phyloP scores from a whole-genome alignment of 2,329 filamentous ascomycete species.

The Hawksworthiomyces lignivorus region DNA sequence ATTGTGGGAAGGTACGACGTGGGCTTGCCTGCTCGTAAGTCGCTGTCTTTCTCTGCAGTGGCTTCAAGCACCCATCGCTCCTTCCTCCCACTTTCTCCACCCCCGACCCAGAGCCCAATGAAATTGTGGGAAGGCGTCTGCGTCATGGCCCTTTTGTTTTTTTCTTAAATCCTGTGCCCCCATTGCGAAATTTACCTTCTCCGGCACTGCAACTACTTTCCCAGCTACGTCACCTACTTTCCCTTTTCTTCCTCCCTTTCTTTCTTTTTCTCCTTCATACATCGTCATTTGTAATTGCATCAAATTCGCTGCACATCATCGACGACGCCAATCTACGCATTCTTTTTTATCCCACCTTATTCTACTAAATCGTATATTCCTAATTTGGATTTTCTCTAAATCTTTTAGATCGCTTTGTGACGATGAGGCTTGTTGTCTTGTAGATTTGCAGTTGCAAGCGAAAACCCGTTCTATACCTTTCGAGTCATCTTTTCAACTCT shows the following conservation, averaged over 20 bases:
- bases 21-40: not conserved
- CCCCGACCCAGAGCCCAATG: not conserved
- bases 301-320: slow-evolving; percentile 6
- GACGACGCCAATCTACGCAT: not conserved
- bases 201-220: slow-evolving; percentile 14
- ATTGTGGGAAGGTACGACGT: too few relatives aligned
- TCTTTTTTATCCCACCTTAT: not conserved
- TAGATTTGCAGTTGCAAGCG: too few relatives aligned
- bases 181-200: slow-evolving; percentile 8
- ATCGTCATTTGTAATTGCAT: slow-evolving; percentile 8
- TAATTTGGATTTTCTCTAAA: not conserved
- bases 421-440: not conserved
- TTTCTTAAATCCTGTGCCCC: slow-evolving; percentile 4
- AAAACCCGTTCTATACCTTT: too few relatives aligned
- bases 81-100: slow-evolving; percentile 1
- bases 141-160: slow-evolving; percentile 6
- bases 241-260: slow-evolving; percentile 1
- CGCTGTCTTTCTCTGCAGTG: slow-evolving; percentile 3
- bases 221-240: slow-evolving; percentile 18
- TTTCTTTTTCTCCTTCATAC: slow-evolving; percentile 7
- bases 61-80: slow-evolving; percentile 6
- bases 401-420: not conserved
- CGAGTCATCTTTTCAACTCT: too few relatives aligned
- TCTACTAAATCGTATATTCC: not conserved
- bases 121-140: not conserved